These are phyloP conservation scores for Aspergillus oerlinghausenensis DNA, from an alignment of 2,329 filamentous ascomycete species.

Conservation along the genomic window DNA sequence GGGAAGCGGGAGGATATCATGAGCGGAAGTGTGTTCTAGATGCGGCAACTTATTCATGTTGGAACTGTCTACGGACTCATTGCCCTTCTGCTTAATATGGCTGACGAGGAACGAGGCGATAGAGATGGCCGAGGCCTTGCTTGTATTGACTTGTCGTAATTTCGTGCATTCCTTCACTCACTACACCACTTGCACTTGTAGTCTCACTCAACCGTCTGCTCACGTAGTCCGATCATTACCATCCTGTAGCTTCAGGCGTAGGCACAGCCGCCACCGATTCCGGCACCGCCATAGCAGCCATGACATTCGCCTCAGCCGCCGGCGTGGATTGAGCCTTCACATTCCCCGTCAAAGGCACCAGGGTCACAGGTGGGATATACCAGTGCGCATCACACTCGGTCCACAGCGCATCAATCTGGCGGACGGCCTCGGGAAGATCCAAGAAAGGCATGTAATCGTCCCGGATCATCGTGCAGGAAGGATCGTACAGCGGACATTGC, in stretches of 20 bases:
- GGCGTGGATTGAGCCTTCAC: not conserved
- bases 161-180: too few relatives aligned
- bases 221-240: not conserved
- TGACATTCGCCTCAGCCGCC: not conserved
- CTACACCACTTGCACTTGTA: not conserved
- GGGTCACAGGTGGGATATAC: conserved; percentile 20
- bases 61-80: too few relatives aligned
- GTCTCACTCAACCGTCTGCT: not conserved
- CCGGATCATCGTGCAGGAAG: conserved; percentile 16
- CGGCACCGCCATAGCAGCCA: conserved; percentile 1
- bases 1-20: conserved; percentile 66
- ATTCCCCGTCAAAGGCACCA: conserved; percentile 10
- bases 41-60: too few relatives aligned
- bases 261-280: not conserved
- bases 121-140: too few relatives aligned
- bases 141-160: too few relatives aligned
- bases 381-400: conserved; percentile 14
- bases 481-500: conserved; percentile 14
- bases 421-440: conserved; percentile 15
- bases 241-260: not conserved
- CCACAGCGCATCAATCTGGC: conserved; percentile 15
- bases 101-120: too few relatives aligned
- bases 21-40: conserved; percentile 41
- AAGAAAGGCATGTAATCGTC: conserved; percentile 20
- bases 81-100: too few relatives aligned